A percentile compares a stretch with the other conserved stretches of the same genome.
Evolutionary conservation across 164 flowering plant species (phyloP).

Genomic region (Amborella trichopoda): DNA sequence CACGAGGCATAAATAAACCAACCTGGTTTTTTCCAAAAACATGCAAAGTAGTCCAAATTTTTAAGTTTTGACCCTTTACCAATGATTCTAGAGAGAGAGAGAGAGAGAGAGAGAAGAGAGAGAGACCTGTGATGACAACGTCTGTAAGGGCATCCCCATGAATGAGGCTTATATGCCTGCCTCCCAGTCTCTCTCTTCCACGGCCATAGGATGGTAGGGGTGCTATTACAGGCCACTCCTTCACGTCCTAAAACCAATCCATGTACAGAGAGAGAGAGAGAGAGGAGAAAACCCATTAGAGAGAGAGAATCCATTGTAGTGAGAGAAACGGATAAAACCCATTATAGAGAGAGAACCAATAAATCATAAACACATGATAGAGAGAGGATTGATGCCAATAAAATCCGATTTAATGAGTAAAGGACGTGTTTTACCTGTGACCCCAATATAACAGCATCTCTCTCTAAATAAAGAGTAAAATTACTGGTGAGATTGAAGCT

Average conservation of each 20-base stretch:
- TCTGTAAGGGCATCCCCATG: conserved; percentile 69
- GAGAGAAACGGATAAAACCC: background rate
- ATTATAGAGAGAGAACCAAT: background rate
- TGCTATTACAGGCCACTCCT: conserved; percentile 89
- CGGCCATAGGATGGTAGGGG: conserved; percentile 96
- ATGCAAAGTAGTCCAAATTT: too few species aligned
- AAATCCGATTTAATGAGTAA: background rate
- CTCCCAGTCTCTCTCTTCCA: conserved; percentile 94
- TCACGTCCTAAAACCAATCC: conserved; percentile 31
- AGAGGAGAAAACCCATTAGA: background rate
- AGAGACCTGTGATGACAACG: conserved; percentile 80
- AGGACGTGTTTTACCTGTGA: conserved; percentile 56
- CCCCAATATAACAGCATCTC: conserved; percentile 83
- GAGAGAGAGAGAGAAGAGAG: background rate
- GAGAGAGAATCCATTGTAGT: background rate
- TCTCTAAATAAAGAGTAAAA: conserved; percentile 81
- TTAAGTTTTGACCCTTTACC: too few species aligned
- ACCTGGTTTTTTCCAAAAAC: too few species aligned
- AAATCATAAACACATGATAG: background rate
- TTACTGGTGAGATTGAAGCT: conserved; percentile 90
- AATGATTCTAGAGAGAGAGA: background rate
- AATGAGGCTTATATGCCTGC: conserved; percentile 91
- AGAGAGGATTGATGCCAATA: background rate
- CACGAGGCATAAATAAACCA: too few species aligned
- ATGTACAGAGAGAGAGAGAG: background rate